Percentiles rank a stretch among this genome's conserved stretches.
These are phyloP conservation scores for Metschnikowia similis DNA, from an alignment of 805 yeast species.

Conservation along the genomic window DNA sequence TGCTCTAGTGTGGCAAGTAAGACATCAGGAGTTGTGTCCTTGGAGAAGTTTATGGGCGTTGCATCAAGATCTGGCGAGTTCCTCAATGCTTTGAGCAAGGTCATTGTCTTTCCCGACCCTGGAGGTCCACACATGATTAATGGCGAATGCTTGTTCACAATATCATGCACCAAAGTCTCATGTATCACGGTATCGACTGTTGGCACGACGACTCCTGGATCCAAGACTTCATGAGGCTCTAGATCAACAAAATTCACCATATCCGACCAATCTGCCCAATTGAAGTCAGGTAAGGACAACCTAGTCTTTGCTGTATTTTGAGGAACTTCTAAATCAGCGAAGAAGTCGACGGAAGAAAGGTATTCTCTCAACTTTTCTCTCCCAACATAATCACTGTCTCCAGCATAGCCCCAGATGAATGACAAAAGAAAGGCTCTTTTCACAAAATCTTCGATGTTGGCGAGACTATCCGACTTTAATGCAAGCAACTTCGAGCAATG, in stretches of 20 bases:
- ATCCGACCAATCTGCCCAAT: constrained; percentile 42
- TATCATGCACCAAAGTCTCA: constrained; percentile 53
- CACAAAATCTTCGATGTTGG: constrained; percentile 26
- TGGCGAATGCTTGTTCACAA: constrained; percentile 54
- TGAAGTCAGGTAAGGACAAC: constrained; percentile 41
- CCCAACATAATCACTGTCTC: constrained; percentile 44
- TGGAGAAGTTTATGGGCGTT: constrained; percentile 74
- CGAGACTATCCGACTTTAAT: constrained; percentile 6
- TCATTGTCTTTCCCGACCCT: constrained; percentile 96
- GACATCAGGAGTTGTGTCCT: constrained; percentile 63
- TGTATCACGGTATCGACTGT: constrained; percentile 75
- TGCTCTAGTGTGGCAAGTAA: constrained; percentile 67
- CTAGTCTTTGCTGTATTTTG: constrained; percentile 37
- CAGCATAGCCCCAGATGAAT: constrained; percentile 61
- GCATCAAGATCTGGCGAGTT: constrained; percentile 54
- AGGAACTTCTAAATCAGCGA: constrained; percentile 12
- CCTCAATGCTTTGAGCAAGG: constrained; percentile 64
- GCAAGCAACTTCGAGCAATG: constrained; percentile 25
- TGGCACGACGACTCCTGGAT: constrained; percentile 66
- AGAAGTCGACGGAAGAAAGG: constrained; percentile 19
- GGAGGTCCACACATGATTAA: constrained; percentile 91
- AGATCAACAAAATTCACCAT: constrained; percentile 42
- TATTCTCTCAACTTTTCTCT: constrained; percentile 34
- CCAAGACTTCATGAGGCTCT: constrained; percentile 55
- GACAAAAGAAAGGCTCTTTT: constrained; percentile 34